These are phyloP conservation scores for Pseudocercospora crystallina DNA, from an alignment of 2,329 filamentous ascomycete species.

Conservation along the genomic window DNA sequence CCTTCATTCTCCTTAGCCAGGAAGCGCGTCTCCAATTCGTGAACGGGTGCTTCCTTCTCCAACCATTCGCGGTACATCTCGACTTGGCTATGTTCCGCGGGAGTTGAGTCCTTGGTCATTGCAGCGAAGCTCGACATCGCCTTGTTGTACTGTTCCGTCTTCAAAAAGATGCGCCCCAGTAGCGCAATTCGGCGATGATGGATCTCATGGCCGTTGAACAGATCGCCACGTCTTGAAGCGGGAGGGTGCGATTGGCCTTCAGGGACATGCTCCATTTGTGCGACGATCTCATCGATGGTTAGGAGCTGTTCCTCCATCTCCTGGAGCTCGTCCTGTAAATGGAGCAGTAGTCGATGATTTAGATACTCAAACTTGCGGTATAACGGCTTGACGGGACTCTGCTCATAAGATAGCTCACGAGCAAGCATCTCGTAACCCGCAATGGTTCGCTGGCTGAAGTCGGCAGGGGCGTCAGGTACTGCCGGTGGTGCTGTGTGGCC, in stretches of 20 bases:
- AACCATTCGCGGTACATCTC: constrained; percentile 58
- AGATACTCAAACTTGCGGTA: constrained; percentile 81
- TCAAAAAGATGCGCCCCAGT: constrained; percentile 63
- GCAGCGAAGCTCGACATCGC: constrained; percentile 60
- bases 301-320: constrained; percentile 78
- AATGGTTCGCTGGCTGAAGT: constrained; percentile 30
- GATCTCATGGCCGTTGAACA: constrained; percentile 55
- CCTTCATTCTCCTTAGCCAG: constrained; percentile 48
- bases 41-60: constrained; percentile 54
- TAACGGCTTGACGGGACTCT: constrained; percentile 53
- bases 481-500: constrained; percentile 23
- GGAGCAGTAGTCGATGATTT: constrained; percentile 77
- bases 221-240: constrained; percentile 62
- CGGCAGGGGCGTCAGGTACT: constrained; percentile 31
- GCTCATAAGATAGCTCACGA: constrained; percentile 47
- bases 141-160: constrained; percentile 67
- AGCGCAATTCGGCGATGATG: constrained; percentile 62
- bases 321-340: constrained; percentile 80
- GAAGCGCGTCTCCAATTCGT: constrained; percentile 60
- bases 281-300: constrained; percentile 63
- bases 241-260: constrained; percentile 34
- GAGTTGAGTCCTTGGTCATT: constrained; percentile 51
- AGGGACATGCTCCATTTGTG: constrained; percentile 35
- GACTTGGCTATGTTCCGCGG: constrained; percentile 54
- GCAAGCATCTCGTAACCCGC: constrained; percentile 65